phyloP scores from a whole-genome alignment of 306 rosid species.

The Crotalaria pallida region DNA sequence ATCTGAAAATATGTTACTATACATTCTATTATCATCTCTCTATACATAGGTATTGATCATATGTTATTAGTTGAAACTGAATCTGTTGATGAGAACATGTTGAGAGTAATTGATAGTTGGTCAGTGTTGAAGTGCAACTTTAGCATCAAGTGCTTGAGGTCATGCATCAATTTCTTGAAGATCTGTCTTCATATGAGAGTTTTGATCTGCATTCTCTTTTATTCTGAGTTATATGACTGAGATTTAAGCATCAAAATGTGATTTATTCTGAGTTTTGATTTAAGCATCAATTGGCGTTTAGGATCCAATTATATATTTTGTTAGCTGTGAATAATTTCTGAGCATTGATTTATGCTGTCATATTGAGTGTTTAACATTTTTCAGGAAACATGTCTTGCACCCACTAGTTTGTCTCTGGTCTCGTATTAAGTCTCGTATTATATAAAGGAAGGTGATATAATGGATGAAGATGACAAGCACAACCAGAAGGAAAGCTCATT shows the following conservation, averaged over 20 bases:
- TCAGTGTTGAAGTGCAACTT: background rate
- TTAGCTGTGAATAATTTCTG: background rate
- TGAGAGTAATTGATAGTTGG: background rate
- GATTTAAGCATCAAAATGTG: background rate
- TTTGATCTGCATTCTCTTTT: background rate
- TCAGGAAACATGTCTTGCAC: background rate
- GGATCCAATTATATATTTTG: too few relatives aligned
- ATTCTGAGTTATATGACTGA: background rate
- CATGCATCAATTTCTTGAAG: background rate
- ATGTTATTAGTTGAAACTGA: background rate
- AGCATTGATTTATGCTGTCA: background rate
- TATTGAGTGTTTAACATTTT: background rate
- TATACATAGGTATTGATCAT: background rate
- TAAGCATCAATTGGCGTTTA: background rate
- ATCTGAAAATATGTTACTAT: too few relatives aligned
- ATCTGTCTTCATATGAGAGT: background rate
- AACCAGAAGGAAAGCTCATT: slow-evolving; percentile 8
- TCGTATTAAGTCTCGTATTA: background rate
- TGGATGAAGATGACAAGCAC: slow-evolving; percentile 7
- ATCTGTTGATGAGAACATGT: background rate
- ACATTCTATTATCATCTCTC: background rate
- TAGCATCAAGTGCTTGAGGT: background rate
- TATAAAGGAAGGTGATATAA: slow-evolving; percentile 24
- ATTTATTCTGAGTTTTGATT: background rate
- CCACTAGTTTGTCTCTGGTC: background rate